phyloP scores from a whole-genome alignment of 805 yeast genomes.

The Schizosaccharomyces osmophilus region DNA sequence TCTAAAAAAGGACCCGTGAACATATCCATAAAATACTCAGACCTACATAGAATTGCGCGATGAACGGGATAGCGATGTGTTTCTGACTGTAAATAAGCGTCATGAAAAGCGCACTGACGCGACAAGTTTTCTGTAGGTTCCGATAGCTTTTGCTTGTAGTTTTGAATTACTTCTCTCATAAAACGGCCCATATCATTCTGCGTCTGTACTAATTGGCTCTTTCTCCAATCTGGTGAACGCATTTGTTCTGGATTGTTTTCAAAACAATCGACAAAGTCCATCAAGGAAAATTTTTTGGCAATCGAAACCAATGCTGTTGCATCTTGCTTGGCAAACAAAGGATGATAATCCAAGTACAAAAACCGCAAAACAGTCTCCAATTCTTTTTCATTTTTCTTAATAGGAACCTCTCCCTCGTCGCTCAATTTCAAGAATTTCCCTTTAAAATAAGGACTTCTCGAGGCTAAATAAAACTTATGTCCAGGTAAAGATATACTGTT shows the following conservation, averaged over 20 bases:
- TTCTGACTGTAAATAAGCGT: not conserved
- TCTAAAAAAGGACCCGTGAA: conserved; percentile 28
- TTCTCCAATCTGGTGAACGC: not conserved
- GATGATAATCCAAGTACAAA: not conserved
- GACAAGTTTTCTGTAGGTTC: not conserved
- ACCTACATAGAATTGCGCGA: conserved; percentile 31
- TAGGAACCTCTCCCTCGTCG: not conserved
- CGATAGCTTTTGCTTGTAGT: not conserved
- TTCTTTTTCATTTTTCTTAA: not conserved
- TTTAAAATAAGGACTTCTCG: conserved; percentile 14
- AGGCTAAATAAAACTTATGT: conserved; percentile 11
- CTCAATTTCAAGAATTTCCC: not conserved
- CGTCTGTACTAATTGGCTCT: not conserved
- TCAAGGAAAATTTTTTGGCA: not conserved
- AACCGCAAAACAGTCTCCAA: not conserved
- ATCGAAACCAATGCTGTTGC: not conserved
- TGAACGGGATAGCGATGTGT: conserved; percentile 32
- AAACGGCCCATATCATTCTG: not conserved
- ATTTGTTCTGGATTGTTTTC: not conserved
- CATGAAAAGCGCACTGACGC: not conserved
- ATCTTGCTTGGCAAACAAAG: not conserved
- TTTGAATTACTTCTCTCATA: not conserved
- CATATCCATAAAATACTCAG: conserved; percentile 42
- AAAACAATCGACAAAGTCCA: not conserved
- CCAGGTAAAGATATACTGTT: conserved; percentile 3